Conservation (phyloP, 805 yeast genomes). For the Saccharomycopsis guyanensis region DNA sequence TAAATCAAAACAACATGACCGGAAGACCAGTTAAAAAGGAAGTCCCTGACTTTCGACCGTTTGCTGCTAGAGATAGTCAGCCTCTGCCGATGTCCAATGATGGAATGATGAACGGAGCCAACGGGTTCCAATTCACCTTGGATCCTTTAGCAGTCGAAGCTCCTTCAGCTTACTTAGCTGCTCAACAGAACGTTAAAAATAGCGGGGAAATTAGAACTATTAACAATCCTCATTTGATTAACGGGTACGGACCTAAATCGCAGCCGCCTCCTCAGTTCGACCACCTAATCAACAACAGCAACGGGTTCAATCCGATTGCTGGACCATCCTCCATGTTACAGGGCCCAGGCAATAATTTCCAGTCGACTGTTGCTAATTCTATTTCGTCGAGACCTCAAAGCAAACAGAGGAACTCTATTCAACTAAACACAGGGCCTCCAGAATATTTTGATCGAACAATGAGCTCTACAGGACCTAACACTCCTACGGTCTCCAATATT, state of each 20-base stretch:
- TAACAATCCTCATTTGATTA: no score
- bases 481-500: constrained; percentile 21
- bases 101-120: not conserved
- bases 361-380: not conserved
- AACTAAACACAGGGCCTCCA: not conserved
- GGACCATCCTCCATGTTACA: not conserved
- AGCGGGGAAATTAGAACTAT: no score
- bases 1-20: constrained; percentile 1
- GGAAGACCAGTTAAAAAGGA: not conserved
- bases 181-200: no score
- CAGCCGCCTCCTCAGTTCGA: no score
- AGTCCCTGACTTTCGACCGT: not conserved
- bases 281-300: no score
- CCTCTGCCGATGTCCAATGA: not conserved
- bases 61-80: not conserved
- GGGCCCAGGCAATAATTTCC: not conserved
- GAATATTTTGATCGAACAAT: not conserved
- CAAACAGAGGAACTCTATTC: not conserved
- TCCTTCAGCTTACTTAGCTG: constrained; percentile 21
- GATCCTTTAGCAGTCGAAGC: constrained; percentile 46
- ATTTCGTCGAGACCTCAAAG: not conserved
- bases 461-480: not conserved
- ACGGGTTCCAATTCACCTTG: constrained; percentile 32
- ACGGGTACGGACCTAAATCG: no score
- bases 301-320: no score